Percentiles rank a stretch among this genome's conserved stretches.
These are phyloP conservation scores for Phytophthora pinifolia DNA, from an alignment of 352 stramenopile species.

Conservation along the genomic window DNA sequence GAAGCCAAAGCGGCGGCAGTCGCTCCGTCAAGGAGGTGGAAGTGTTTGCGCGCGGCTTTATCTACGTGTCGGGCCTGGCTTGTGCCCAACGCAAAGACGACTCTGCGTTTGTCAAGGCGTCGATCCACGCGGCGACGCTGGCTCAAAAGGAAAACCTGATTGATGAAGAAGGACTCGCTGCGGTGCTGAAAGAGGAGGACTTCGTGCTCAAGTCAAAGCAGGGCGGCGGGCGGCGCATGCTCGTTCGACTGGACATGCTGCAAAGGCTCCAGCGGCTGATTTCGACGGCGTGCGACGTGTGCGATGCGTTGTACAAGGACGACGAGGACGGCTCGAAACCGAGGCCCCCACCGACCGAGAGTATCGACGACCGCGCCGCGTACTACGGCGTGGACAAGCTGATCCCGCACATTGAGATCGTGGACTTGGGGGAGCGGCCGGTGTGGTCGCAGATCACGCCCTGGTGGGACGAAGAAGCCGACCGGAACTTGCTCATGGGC, in stretches of 20 bases:
- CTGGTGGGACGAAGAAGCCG: slow-evolving; percentile 84
- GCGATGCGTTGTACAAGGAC: slow-evolving; percentile 54
- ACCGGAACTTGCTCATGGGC: slow-evolving; percentile 77
- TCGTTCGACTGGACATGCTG: slow-evolving; percentile 88
- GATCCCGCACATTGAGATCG: slow-evolving; percentile 56
- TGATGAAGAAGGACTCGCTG: slow-evolving; percentile 69
- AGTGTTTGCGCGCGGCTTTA: slow-evolving; percentile 83
- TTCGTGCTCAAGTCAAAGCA: slow-evolving; percentile 88
- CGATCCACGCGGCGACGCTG: slow-evolving; percentile 61
- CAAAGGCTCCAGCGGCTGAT: slow-evolving; percentile 71
- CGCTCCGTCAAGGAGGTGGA: slow-evolving; percentile 83
- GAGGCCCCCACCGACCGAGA: slow-evolving; percentile 37
- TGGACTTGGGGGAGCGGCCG: slow-evolving; percentile 73
- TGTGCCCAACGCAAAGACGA: slow-evolving; percentile 79
- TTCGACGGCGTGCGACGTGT: slow-evolving; percentile 51
- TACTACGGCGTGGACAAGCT: slow-evolving; percentile 77
- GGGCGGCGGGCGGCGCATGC: slow-evolving; percentile 73
- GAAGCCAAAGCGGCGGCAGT: slow-evolving; percentile 85
- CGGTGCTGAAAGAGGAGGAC: slow-evolving; percentile 86
- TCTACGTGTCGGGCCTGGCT: slow-evolving; percentile 82
- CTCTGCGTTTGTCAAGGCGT: slow-evolving; percentile 79
- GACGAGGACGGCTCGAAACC: slow-evolving; percentile 19
- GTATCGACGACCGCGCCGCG: slow-evolving; percentile 71
- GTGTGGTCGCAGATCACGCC: slow-evolving; percentile 81
- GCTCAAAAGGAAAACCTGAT: slow-evolving; percentile 75